Evolutionary conservation across 257 asterid genomes (phyloP).

Genomic region (Voacanga thouarsii): DNA sequence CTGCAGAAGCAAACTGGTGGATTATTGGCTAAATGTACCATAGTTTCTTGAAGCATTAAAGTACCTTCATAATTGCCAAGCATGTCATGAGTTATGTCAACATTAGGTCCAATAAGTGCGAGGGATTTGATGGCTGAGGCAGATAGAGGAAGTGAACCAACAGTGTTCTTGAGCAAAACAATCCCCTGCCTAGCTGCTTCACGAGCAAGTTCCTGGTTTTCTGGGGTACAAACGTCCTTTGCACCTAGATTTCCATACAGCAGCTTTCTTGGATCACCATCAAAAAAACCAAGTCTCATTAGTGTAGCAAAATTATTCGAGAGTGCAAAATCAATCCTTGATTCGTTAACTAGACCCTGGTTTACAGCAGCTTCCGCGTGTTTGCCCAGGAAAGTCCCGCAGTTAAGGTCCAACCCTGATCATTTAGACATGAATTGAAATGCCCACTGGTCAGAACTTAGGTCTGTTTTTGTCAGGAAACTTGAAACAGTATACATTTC

Average conservation of each 20-base stretch:
- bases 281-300: conserved; percentile 90
- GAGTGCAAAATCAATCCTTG: conserved; percentile 50
- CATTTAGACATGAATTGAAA: background rate
- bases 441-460: background rate
- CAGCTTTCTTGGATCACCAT: conserved; percentile 70
- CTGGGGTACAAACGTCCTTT: conserved; percentile 65
- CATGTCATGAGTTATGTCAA: conserved; percentile 60
- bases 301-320: conserved; percentile 67
- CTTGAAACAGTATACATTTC: background rate
- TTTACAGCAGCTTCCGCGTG: conserved; percentile 58
- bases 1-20: background rate
- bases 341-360: conserved; percentile 56
- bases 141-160: conserved; percentile 64
- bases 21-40: background rate
- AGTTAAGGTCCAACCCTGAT: conserved; percentile 82
- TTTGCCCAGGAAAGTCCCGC: conserved; percentile 51
- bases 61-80: conserved; percentile 77
- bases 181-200: conserved; percentile 85
- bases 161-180: conserved; percentile 67
- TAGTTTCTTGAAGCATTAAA: background rate
- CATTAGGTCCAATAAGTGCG: conserved; percentile 91
- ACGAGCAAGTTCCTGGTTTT: conserved; percentile 69
- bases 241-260: conserved; percentile 84
- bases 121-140: conserved; percentile 51
- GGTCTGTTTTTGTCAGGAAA: background rate